Conservation (phyloP, 2,329 filamentous ascomycete genomes). For the Ceratocystis harringtonii region DNA sequence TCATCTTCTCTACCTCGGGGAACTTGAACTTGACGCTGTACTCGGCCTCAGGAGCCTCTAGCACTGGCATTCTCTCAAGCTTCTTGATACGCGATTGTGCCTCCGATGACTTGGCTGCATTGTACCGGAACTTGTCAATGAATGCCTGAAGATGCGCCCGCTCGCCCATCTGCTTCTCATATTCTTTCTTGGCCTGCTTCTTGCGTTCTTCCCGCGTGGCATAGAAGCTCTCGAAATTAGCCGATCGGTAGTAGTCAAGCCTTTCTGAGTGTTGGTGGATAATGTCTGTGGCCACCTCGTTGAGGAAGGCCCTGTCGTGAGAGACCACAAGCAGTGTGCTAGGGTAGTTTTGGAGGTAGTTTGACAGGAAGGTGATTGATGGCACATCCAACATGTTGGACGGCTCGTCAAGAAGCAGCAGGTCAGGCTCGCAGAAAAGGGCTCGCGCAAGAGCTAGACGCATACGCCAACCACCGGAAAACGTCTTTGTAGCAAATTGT, state of each 20-base stretch:
- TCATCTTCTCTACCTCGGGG: slow-evolving; percentile 93
- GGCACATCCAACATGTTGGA: slow-evolving; percentile 99
- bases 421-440: slow-evolving; percentile 92
- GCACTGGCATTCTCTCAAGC: slow-evolving; percentile 85
- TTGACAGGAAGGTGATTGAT: slow-evolving; percentile 95
- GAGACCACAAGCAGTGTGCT: slow-evolving; percentile 93
- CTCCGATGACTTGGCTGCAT: slow-evolving; percentile 95
- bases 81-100: slow-evolving; percentile 99
- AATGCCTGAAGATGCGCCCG: slow-evolving; percentile 90
- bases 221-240: slow-evolving; percentile 96
- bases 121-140: slow-evolving; percentile 99
- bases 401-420: slow-evolving; percentile 93
- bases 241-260: slow-evolving; percentile 95
- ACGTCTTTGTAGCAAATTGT: slow-evolving; percentile 86
- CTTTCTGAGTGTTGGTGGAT: slow-evolving; percentile 96
- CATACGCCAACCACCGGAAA: slow-evolving; percentile 99
- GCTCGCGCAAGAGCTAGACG: slow-evolving; percentile 85
- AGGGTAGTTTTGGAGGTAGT: slow-evolving; percentile 86
- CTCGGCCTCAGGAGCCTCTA: slow-evolving; percentile 79
- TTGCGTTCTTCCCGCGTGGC: slow-evolving; percentile 92
- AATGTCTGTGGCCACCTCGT: slow-evolving; percentile 98
- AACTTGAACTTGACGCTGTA: slow-evolving; percentile 97
- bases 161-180: slow-evolving; percentile 95
- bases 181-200: slow-evolving; percentile 92
- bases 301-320: slow-evolving; percentile 97